phyloP scores from a whole-genome alignment of 208 protist genomes.

The Leptomonas seymouri region DNA sequence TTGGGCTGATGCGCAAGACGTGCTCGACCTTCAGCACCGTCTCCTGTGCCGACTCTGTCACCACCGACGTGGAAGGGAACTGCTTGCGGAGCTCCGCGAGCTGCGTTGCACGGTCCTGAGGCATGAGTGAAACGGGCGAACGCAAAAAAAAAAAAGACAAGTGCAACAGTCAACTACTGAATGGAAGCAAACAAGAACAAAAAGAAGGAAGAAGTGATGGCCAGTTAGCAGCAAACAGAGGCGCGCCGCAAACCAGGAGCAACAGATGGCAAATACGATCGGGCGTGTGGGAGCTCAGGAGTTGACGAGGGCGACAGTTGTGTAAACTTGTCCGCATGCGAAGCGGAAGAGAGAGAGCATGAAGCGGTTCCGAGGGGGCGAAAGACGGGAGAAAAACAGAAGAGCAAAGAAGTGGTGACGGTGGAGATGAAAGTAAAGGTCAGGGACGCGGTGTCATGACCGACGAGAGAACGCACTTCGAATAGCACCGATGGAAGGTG shows the following conservation, averaged over 20 bases:
- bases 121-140: conserved; percentile 16
- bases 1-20: conserved; percentile 39
- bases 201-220: conserved; percentile 15
- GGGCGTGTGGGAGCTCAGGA: too few relatives aligned
- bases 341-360: too few relatives aligned
- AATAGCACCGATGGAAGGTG: neutral
- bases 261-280: too few relatives aligned
- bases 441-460: neutral
- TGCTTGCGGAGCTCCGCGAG: conserved; percentile 41
- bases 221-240: too few relatives aligned
- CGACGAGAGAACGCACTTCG: neutral
- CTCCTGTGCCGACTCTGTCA: conserved; percentile 48
- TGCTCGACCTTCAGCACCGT: conserved; percentile 70
- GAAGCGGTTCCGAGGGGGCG: too few relatives aligned
- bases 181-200: conserved; percentile 20
- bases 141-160: conserved; percentile 20
- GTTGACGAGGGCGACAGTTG: too few relatives aligned
- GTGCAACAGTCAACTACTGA: too few relatives aligned
- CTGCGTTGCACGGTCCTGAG: conserved; percentile 36
- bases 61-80: conserved; percentile 48
- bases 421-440: neutral
- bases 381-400: too few relatives aligned
- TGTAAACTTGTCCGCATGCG: too few relatives aligned
- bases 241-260: too few relatives aligned
- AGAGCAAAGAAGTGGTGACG: neutral